Evolutionary conservation across 306 rosid genomes (phyloP), one percentile per base, ranked within the genome.

Genomic region (Luffa aegyptiaca): DNA sequence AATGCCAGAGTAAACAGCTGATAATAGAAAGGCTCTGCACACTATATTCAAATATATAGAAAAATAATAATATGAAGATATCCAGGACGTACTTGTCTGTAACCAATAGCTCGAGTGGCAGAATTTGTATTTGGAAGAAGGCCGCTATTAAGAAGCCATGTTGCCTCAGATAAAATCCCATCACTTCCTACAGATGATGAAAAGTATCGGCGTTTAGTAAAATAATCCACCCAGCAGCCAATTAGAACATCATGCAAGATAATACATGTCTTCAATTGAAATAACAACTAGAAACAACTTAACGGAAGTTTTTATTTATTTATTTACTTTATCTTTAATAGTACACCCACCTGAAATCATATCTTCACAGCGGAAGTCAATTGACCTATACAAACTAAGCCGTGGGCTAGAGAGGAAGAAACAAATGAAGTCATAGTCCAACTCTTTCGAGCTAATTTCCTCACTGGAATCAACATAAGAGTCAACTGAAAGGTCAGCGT

Each of bases 311-410:
- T 35, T 63, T 13, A 45, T 63, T 41, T 36, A 36, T 35, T 61
- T 20, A 42, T 42, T 42, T 42, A 42, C 9, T 5, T 42, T 16
- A 63, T 35, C 73, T 65, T 65, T 17, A 71, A 12, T 71, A 20
- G 77, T 21, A 42, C 12, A 85, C 63, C 78, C 88, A 91, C 97
- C 97, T 78, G 86, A 78, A 73, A 95, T 84, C 98, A 95, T 95
- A 84, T 93, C 97, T 88, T 95, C 97, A 85, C 97, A 95, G 35
- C 92, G 92, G 53, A 80, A 85, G 87, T 91, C 97, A 80, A 95
- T 85, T 84, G 88, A 85, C 79, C 73, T 89, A 82, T 95, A 95
- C 56, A 92, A 94, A 82, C 90, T 87, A 49, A 92, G 84, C 84
- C 97, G 88, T 78, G 78, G 87, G 74, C 81, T 91, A 79, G 98